Conservation (phyloP, 306 rosid genomes). For the Begonia loranthoides region DNA sequence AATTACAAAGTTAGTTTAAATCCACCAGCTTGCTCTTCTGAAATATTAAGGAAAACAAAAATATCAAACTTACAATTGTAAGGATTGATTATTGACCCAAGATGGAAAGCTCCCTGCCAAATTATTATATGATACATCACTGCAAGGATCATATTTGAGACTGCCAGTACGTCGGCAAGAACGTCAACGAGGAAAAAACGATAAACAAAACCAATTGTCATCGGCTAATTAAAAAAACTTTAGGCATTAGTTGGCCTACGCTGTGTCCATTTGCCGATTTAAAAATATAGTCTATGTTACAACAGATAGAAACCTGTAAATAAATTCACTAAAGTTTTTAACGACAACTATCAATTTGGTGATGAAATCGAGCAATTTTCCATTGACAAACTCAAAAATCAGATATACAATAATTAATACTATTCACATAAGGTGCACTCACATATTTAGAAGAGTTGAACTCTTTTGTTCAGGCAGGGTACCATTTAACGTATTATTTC, state of each 20-base stretch:
- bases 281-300: too few relatives aligned
- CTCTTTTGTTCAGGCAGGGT: conserved; percentile 39
- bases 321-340: too few relatives aligned
- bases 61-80: conserved; percentile 38
- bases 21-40: not conserved
- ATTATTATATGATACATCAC: conserved; percentile 78
- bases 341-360: too few relatives aligned
- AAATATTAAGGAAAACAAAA: not conserved
- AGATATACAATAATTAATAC: too few relatives aligned
- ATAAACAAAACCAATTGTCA: not conserved
- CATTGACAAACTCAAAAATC: too few relatives aligned
- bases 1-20: conserved; percentile 12
- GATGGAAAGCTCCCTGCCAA: conserved; percentile 62
- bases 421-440: too few relatives aligned
- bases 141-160: conserved; percentile 21
- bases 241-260: too few relatives aligned
- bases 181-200: not conserved
- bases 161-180: not conserved
- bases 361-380: too few relatives aligned
- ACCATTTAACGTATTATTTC: conserved; percentile 59
- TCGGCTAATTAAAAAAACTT: too few relatives aligned
- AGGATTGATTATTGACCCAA: conserved; percentile 37
- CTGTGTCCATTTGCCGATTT: too few relatives aligned
- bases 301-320: too few relatives aligned
- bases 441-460: conserved; percentile 38